Evolutionary conservation across 768 basidiomycete genomes (phyloP).

Genomic region (Suillus placidus): DNA sequence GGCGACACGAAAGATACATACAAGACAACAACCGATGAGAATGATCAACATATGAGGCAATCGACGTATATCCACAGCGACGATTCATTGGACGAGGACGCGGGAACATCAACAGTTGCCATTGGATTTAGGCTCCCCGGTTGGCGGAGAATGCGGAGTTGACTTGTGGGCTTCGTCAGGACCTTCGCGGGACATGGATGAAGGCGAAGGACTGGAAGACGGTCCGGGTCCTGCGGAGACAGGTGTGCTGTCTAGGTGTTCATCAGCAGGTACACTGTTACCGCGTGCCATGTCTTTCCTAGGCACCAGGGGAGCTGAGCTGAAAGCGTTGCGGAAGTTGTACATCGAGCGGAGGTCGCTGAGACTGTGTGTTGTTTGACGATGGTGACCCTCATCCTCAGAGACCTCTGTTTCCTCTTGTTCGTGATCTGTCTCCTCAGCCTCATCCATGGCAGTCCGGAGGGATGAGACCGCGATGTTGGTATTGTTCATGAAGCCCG

Average conservation of each 20-base stretch:
- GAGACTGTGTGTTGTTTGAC: conserved; percentile 17
- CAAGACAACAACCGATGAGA: neutral
- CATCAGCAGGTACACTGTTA: conserved; percentile 4
- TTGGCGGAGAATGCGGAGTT: neutral
- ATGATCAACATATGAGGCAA: conserved; percentile 8
- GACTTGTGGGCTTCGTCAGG: neutral
- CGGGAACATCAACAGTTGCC: neutral
- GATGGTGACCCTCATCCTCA: conserved; percentile 29
- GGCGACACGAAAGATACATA: conserved; percentile 3
- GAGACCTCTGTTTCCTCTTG: conserved; percentile 36
- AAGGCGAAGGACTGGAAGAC: conserved; percentile 6
- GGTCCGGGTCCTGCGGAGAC: conserved; percentile 5
- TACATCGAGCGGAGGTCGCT: conserved; percentile 33
- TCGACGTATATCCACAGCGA: conserved; percentile 7
- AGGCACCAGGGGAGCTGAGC: conserved; percentile 1
- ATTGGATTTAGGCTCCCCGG: neutral
- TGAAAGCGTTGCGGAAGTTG: conserved; percentile 25
- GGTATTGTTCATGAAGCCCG: conserved; percentile 38
- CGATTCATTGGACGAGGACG: neutral
- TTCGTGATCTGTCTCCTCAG: conserved; percentile 34
- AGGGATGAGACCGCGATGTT: conserved; percentile 40
- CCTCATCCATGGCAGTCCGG: conserved; percentile 34
- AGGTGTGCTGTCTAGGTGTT: conserved; percentile 1
- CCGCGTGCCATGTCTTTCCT: conserved; percentile 4
- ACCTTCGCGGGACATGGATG: conserved; percentile 3